Evolutionary conservation across 805 yeast genomes (phyloP).

Genomic region (Sugiyamaella valdiviana): DNA sequence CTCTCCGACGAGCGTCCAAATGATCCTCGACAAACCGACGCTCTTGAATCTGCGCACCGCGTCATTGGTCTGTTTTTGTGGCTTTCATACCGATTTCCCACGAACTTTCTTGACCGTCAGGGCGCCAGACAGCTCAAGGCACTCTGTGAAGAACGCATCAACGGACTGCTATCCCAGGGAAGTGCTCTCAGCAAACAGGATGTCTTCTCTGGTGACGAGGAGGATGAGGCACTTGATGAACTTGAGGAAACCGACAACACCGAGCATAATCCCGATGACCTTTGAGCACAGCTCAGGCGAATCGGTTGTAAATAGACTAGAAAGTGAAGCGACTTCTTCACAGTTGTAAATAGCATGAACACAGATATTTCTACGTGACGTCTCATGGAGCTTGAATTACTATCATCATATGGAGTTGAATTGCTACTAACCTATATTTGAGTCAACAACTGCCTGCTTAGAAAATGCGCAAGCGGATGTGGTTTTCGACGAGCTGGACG

Average conservation of each 20-base stretch:
- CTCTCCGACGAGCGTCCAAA: constrained; percentile 4
- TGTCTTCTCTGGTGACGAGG: not conserved
- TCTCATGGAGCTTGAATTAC: not conserved
- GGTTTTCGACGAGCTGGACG: constrained; percentile 14
- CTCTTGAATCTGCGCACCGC: constrained; percentile 62
- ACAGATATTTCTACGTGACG: too few species aligned
- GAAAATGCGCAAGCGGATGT: constrained; percentile 7
- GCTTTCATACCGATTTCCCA: constrained; percentile 84
- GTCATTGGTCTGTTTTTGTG: constrained; percentile 66
- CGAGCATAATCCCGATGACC: not conserved
- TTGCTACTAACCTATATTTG: too few species aligned
- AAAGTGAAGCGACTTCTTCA: too few species aligned
- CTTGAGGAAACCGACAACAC: not conserved
- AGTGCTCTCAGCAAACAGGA: not conserved
- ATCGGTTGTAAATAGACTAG: not conserved
- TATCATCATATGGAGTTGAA: too few species aligned
- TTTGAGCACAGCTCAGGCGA: not conserved
- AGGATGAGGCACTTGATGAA: not conserved
- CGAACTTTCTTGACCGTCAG: constrained; percentile 66
- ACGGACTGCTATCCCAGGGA: constrained; percentile 15
- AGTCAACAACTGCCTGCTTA: too few species aligned
- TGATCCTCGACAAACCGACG: constrained; percentile 12
- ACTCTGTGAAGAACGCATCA: constrained; percentile 58
- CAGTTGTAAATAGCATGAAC: not conserved
- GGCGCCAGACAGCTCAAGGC: constrained; percentile 65